Evolutionary conservation across 805 yeast species (phyloP).

Genomic region (Barnettozyma sp.): DNA sequence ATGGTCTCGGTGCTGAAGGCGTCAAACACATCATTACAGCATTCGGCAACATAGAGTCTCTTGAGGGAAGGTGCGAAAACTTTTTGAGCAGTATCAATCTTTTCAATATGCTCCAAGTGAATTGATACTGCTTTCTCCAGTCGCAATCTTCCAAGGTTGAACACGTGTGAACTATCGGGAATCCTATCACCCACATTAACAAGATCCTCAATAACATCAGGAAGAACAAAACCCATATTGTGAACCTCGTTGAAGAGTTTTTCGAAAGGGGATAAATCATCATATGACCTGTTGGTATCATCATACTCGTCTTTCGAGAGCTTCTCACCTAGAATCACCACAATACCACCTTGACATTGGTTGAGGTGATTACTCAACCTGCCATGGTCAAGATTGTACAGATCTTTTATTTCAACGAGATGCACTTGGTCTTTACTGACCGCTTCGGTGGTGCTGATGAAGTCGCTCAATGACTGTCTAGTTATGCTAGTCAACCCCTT

Average conservation of each 20-base stretch:
- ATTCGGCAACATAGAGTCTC: background rate
- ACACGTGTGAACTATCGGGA: background rate
- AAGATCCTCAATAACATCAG: background rate
- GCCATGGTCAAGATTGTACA: background rate
- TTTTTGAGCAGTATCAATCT: background rate
- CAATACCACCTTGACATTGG: constrained; percentile 2
- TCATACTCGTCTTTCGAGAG: background rate
- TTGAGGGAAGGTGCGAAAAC: constrained; percentile 1
- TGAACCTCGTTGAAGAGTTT: background rate
- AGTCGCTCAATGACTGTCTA: background rate
- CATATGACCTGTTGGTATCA: background rate
- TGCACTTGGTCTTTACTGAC: background rate
- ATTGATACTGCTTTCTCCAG: background rate
- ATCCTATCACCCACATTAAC: background rate
- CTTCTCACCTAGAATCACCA: background rate
- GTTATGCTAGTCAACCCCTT: background rate
- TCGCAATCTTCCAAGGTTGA: background rate
- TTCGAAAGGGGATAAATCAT: background rate
- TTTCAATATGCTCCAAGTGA: background rate
- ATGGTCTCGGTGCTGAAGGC: background rate
- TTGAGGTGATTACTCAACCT: background rate
- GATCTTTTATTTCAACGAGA: constrained; percentile 2
- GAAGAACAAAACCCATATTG: constrained; percentile 1
- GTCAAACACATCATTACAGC: constrained; percentile 2
- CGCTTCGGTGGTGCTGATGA: no score